phyloP scores from a whole-genome alignment of 345 rosid species.

The Gossypium sturtianum region DNA sequence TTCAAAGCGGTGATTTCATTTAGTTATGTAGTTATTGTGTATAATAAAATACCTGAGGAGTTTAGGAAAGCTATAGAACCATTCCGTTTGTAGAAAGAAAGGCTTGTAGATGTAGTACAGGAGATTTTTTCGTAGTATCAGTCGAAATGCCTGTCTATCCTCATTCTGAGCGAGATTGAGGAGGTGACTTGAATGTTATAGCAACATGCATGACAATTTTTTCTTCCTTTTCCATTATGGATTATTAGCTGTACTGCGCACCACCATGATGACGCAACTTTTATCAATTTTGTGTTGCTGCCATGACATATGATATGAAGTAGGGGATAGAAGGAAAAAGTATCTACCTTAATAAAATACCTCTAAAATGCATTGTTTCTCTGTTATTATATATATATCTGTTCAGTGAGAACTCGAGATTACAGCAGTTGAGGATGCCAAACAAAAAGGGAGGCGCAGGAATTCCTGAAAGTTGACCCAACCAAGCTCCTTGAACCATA shows the following conservation, averaged over 20 bases:
- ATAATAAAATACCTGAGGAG: constrained; percentile 14
- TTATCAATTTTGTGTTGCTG: not conserved
- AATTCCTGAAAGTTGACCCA: no score
- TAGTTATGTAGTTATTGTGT: constrained; percentile 11
- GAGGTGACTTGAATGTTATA: not conserved
- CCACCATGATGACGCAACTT: not conserved
- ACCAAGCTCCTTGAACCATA: no score
- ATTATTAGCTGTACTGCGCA: not conserved
- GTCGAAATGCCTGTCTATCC: constrained; percentile 8
- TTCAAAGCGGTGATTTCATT: constrained; percentile 56
- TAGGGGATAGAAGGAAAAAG: not conserved
- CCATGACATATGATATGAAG: not conserved
- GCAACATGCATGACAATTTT: not conserved
- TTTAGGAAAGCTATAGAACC: constrained; percentile 16
- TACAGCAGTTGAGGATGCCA: no score
- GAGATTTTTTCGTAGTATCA: not conserved
- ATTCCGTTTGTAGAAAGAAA: constrained; percentile 24
- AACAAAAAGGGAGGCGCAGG: no score
- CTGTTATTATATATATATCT: no score
- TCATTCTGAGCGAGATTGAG: not conserved
- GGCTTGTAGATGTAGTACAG: constrained; percentile 8
- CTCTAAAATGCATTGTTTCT: no score
- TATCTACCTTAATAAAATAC: not conserved
- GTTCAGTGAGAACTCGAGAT: no score
- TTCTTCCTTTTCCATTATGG: not conserved